Evolutionary conservation across 805 yeast genomes (phyloP).

Genomic region (Saturnispora serradocipensis): DNA sequence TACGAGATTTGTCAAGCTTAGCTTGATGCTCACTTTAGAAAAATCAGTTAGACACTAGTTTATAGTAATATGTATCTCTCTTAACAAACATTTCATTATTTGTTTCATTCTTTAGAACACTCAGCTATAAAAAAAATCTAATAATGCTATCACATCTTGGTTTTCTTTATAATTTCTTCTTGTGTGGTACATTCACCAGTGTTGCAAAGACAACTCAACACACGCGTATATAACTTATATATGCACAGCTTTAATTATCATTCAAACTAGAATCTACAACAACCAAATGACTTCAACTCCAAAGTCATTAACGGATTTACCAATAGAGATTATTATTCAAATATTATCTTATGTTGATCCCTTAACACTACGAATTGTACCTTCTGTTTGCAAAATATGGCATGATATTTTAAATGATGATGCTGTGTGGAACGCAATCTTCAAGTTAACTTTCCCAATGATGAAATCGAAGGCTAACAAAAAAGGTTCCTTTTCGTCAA

Average conservation of each 20-base stretch:
- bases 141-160: neutral
- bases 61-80: neutral
- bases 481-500: slow-evolving; percentile 30
- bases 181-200: neutral
- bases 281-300: neutral
- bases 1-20: neutral
- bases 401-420: slow-evolving; percentile 34
- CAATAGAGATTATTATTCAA: slow-evolving; percentile 37
- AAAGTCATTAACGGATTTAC: slow-evolving; percentile 26
- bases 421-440: slow-evolving; percentile 40
- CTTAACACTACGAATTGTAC: slow-evolving; percentile 30
- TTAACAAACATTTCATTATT: neutral
- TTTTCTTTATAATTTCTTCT: neutral
- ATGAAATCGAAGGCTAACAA: slow-evolving; percentile 9
- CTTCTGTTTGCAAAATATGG: slow-evolving; percentile 44
- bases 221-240: neutral
- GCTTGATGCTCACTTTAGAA: neutral
- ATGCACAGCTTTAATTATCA: neutral
- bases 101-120: neutral
- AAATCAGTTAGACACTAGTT: neutral
- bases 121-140: neutral
- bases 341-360: slow-evolving; percentile 41
- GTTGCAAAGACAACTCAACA: neutral
- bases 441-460: slow-evolving; percentile 31
- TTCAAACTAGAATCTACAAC: neutral